Evolutionary conservation across 495 filamentous ascomycete species (phyloP), one percentile per base, ranked within the genome.

Genomic region (Penicillium alfredii): DNA sequence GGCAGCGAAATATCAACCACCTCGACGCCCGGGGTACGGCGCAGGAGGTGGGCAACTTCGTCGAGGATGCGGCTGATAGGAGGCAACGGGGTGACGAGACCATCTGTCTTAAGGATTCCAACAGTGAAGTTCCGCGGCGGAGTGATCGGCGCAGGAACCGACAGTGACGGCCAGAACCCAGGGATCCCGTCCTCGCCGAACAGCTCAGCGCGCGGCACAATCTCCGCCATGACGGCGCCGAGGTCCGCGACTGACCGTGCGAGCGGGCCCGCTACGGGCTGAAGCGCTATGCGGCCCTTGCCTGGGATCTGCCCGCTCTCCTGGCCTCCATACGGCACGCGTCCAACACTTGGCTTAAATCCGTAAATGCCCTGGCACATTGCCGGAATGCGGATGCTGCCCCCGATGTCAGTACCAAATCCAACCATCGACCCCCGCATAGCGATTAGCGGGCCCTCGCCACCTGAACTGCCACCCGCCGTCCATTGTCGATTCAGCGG

Each of bases 351-450:
- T 2, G 80, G 78, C 44, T 81, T 82, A 45, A 82, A 66, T 0
- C 71, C 68, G 30, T 74, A 80, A 4, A 81, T 50, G 2, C 73
- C 75, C 30, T 70, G 66, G 39, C 72, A 80, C 50, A 77, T 72
- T 0, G 75, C 73, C 0, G 80, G 79, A 14, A 81, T 67, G 3
- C 78, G 60, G 15, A 82, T 71, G 5, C 70, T 76, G 4, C 81
- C 82, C 1, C 82, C 82, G 15, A 77, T 73, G 29, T 81, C 75
- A 0, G 80, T 81, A 2, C 81, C 82, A 34, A 86, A 74, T 3
- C 83, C 83, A 3, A 84, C 56, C 47, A 76, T 69, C 8, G 68
- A 71, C 1, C 82, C 82, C 12, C 70, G 60, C 44, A 84, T 63
- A 11, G 72, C 79, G 14, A 84, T 34, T 21, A 86, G 55, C 0